A percentile compares a stretch with the other conserved stretches of the same genome.
These are phyloP conservation scores for Fusarium devonianum DNA, from an alignment of 2,329 filamentous ascomycete genomes.

Conservation along the genomic window DNA sequence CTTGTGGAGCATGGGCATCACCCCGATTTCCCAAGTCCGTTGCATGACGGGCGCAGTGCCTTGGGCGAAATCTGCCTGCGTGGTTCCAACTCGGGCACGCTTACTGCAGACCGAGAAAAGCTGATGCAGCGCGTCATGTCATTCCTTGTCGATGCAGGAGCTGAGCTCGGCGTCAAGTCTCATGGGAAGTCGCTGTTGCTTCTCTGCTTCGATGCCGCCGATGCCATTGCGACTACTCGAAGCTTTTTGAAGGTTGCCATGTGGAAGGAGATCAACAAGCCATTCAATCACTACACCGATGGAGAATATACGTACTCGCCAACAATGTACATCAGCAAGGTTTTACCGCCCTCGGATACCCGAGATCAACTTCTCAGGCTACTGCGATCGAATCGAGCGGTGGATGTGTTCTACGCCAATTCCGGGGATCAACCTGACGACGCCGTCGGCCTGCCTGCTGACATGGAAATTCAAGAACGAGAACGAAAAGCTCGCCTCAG, in stretches of 20 bases:
- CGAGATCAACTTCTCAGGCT: constrained; percentile 55
- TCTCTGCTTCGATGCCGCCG: constrained; percentile 65
- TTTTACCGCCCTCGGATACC: constrained; percentile 51
- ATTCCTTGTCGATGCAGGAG: constrained; percentile 63
- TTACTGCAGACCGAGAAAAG: constrained; percentile 58
- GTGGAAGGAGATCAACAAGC: constrained; percentile 70
- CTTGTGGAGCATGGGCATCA: constrained; percentile 68
- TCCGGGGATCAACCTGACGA: constrained; percentile 61
- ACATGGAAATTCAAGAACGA: constrained; percentile 58
- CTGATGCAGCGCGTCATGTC: constrained; percentile 64
- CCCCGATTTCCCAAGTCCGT: constrained; percentile 68
- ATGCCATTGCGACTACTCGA: constrained; percentile 62
- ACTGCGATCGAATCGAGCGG: constrained; percentile 59
- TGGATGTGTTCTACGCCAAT: constrained; percentile 63
- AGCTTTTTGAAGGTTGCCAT: constrained; percentile 68
- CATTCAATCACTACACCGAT: constrained; percentile 62
- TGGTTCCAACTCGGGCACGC: constrained; percentile 55
- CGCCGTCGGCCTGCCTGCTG: constrained; percentile 59
- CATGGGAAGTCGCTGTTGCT: constrained; percentile 66
- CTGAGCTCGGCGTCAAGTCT: constrained; percentile 62
- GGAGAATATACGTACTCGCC: constrained; percentile 67
- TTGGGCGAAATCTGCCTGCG: constrained; percentile 69
- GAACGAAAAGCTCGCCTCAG: constrained; percentile 56
- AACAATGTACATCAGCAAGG: constrained; percentile 65
- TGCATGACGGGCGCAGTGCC: constrained; percentile 68